Percentiles rank a stretch among this genome's conserved stretches.
Conservation (phyloP, 805 yeast species). For the Torulaspora maleeae region DNA sequence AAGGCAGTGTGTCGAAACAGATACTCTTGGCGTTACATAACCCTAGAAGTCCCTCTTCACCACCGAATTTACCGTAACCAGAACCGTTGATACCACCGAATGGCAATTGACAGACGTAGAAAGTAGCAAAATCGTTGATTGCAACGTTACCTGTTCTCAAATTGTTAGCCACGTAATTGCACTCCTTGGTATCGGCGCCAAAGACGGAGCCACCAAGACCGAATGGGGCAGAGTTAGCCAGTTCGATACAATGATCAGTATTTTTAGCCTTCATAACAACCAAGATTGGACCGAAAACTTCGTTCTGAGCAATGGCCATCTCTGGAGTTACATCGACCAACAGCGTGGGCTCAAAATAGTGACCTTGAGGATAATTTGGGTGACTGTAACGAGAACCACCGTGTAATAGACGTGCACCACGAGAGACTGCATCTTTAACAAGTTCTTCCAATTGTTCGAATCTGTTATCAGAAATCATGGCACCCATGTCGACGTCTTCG, state of each 20-base stretch:
- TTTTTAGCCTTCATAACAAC: conserved; percentile 68
- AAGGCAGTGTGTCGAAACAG: conserved; percentile 76
- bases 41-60: conserved; percentile 93
- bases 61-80: conserved; percentile 97
- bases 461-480: conserved; percentile 77
- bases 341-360: conserved; percentile 86
- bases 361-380: conserved; percentile 94
- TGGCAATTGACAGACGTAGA: conserved; percentile 91
- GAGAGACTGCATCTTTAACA: conserved; percentile 64
- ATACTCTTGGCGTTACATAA: conserved; percentile 82
- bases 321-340: conserved; percentile 71
- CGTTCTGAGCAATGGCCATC: conserved; percentile 80
- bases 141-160: conserved; percentile 89
- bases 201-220: conserved; percentile 93
- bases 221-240: conserved; percentile 80
- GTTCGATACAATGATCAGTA: conserved; percentile 61
- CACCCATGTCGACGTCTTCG: conserved; percentile 93
- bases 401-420: conserved; percentile 72
- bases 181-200: conserved; percentile 55
- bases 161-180: conserved; percentile 57
- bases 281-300: conserved; percentile 91
- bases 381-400: conserved; percentile 83
- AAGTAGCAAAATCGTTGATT: conserved; percentile 95
- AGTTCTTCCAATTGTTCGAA: conserved; percentile 63
- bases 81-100: conserved; percentile 93